Conservation (phyloP, 345 rosid species). For the Excoecaria agallocha region DNA sequence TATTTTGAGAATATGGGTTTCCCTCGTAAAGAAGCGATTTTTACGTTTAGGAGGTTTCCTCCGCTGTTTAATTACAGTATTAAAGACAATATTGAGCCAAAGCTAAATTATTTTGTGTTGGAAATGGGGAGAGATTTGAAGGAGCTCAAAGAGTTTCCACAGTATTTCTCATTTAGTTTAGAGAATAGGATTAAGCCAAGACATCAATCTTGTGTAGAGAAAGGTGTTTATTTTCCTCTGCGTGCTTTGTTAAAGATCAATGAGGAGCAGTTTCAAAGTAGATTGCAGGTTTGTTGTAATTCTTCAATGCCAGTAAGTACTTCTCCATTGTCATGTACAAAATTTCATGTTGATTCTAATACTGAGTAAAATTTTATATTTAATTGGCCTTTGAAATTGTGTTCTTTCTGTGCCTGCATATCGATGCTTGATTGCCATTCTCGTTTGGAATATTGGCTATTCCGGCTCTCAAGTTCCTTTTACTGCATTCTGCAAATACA, state of each 20-base stretch:
- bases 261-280: slow-evolving; percentile 46
- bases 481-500: too few relatives aligned
- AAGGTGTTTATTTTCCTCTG: slow-evolving; percentile 66
- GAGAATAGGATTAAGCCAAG: slow-evolving; percentile 84
- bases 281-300: slow-evolving; percentile 66
- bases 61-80: slow-evolving; percentile 74
- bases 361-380: slow-evolving; percentile 18
- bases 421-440: neutral
- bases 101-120: slow-evolving; percentile 56
- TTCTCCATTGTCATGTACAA: slow-evolving; percentile 58
- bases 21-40: slow-evolving; percentile 43
- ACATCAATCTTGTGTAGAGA: slow-evolving; percentile 66
- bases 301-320: slow-evolving; percentile 57
- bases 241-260: slow-evolving; percentile 58
- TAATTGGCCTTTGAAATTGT: neutral
- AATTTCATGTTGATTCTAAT: slow-evolving; percentile 31
- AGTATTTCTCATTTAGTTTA: slow-evolving; percentile 81
- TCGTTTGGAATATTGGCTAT: neutral
- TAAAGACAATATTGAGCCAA: slow-evolving; percentile 64
- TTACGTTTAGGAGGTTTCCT: slow-evolving; percentile 78
- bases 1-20: slow-evolving; percentile 68
- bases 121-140: slow-evolving; percentile 89
- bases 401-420: neutral
- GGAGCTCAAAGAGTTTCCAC: slow-evolving; percentile 75
- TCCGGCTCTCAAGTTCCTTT: too few relatives aligned